These are phyloP conservation scores for Pisolithus marmoratus DNA, from an alignment of 768 basidiomycete genomes.

Conservation along the genomic window DNA sequence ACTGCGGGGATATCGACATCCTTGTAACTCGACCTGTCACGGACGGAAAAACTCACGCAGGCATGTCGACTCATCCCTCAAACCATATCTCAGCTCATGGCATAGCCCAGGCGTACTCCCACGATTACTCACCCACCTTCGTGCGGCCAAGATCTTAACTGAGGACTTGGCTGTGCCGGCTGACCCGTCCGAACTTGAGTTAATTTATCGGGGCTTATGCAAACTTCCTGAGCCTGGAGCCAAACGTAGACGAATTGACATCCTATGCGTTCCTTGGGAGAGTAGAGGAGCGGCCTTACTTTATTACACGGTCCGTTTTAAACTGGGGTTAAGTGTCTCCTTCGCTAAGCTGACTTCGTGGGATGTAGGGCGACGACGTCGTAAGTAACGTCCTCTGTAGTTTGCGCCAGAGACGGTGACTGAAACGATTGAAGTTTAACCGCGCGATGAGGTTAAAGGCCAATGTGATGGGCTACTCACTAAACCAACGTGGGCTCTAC, in stretches of 20 bases:
- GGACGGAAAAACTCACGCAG: conserved; percentile 72
- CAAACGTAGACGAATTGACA: conserved; percentile 73
- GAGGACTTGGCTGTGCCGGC: conserved; percentile 75
- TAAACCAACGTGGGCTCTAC: conserved; percentile 85
- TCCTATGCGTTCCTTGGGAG: conserved; percentile 75
- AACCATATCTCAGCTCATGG: not conserved
- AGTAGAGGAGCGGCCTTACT: conserved; percentile 78
- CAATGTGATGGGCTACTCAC: conserved; percentile 68
- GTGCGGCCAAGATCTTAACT: conserved; percentile 56
- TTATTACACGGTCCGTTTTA: conserved; percentile 71
- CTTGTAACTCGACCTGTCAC: conserved; percentile 69
- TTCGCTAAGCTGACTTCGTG: not conserved
- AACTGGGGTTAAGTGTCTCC: not conserved
- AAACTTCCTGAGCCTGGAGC: conserved; percentile 41
- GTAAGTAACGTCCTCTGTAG: conserved; percentile 37
- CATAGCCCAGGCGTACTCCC: conserved; percentile 49
- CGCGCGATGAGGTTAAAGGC: conserved; percentile 85
- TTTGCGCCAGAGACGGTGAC: not conserved
- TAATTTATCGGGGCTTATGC: conserved; percentile 80
- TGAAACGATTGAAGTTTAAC: conserved; percentile 62
- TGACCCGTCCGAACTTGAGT: conserved; percentile 62
- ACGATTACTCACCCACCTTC: conserved; percentile 52
- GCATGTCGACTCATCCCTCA: conserved; percentile 29
- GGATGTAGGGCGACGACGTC: conserved; percentile 78
- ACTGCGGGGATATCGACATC: conserved; percentile 91